Conservation (phyloP, 345 rosid species). For the Rhizophora apiculata region DNA sequence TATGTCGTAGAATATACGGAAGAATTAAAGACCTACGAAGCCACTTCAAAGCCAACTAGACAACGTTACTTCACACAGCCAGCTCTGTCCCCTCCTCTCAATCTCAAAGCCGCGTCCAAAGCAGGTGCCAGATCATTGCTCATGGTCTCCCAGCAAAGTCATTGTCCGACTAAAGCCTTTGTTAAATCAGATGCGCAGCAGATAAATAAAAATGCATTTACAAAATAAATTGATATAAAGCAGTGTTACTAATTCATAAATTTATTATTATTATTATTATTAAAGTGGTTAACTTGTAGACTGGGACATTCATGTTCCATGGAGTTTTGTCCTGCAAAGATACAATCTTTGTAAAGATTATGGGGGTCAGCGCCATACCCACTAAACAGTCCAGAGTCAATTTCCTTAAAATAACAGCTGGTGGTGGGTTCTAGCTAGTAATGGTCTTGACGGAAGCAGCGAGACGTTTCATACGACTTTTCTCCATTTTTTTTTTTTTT, state of each 20-base stretch:
- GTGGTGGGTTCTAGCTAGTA: slow-evolving; percentile 3
- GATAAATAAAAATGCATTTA: no score
- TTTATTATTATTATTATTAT: no score
- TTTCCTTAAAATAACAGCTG: slow-evolving; percentile 11
- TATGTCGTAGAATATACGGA: no score
- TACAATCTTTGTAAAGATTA: slow-evolving; percentile 14
- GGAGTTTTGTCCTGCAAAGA: slow-evolving; percentile 19
- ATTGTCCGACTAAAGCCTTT: neutral
- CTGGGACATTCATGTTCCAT: slow-evolving; percentile 9
- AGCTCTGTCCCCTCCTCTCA: neutral
- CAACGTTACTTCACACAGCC: slow-evolving; percentile 27
- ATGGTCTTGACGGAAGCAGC: neutral
- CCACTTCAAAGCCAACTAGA: neutral
- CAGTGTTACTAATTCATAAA: no score
- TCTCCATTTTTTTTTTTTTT: neutral
- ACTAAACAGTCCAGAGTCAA: slow-evolving; percentile 3
- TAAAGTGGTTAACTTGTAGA: no score
- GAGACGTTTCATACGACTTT: slow-evolving; percentile 13
- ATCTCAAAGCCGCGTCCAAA: slow-evolving; percentile 49
- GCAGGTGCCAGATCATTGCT: slow-evolving; percentile 39
- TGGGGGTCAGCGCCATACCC: slow-evolving; percentile 9
- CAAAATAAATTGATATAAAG: no score
- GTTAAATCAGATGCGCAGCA: no score
- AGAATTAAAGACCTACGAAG: neutral
- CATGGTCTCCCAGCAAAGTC: slow-evolving; percentile 32